Conservation (phyloP, 345 rosid genomes). For the Citrus sp. region DNA sequence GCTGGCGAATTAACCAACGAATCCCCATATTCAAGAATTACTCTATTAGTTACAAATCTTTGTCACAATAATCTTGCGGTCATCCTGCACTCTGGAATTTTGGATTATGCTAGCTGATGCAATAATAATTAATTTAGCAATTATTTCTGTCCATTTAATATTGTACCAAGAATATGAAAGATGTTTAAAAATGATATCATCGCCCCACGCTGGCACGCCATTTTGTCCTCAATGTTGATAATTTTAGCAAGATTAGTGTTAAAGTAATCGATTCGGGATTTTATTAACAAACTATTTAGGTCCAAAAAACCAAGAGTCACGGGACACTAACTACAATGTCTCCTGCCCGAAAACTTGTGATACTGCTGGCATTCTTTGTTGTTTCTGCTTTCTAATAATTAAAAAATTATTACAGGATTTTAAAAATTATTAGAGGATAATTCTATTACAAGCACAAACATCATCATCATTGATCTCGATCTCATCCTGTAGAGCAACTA, state of each 20-base stretch:
- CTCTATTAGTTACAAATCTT: not conserved
- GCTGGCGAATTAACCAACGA: no score
- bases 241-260: not conserved
- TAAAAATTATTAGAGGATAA: not conserved
- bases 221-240: slow-evolving; percentile 5
- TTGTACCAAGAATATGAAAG: not conserved
- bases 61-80: no score
- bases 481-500: not conserved
- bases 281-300: not conserved
- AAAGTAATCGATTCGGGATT: not conserved
- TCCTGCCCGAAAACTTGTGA: not conserved
- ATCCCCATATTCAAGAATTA: not conserved
- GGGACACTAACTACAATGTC: slow-evolving; percentile 8
- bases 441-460: not conserved
- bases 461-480: not conserved
- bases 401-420: not conserved
- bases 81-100: no score
- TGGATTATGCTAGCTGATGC: not conserved
- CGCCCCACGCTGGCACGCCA: not conserved
- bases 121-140: not conserved
- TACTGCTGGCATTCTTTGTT: not conserved
- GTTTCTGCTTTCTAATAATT: not conserved
- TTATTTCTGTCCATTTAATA: not conserved
- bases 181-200: not conserved
- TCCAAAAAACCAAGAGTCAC: slow-evolving; percentile 17